Base-by-base conservation (phyloP, 2,329 filamentous ascomycete species). In the Diplocarpon rosae region DNA sequence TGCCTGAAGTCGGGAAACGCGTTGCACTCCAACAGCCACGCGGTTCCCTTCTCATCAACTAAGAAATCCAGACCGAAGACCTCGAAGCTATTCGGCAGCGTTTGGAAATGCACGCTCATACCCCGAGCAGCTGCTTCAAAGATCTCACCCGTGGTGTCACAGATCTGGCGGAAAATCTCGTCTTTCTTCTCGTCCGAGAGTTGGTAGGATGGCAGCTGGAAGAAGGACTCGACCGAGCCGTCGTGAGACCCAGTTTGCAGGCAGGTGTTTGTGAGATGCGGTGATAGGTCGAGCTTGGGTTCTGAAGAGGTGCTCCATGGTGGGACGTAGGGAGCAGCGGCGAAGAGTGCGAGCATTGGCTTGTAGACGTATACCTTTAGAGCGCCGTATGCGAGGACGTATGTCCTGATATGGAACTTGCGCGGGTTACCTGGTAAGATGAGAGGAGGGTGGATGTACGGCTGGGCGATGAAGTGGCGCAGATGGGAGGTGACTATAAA, bases 1-100 rank as follows among this genome's bases (percentile, higher is more conserved):
- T 96, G 90, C 59, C 76, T 80, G 60, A 96, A 96, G 66, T 98
- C 92, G 9, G 92, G 92, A 65, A 94, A 98, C 0, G 90, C 86
- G 68, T 98, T 98, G 28, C 94, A 76, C 68, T 98, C 92, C 45
- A 98, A 68, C 58, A 98, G 62, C 78, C 80, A 95, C 3, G 78
- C 75, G 3, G 59, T 70, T 0, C 78, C 80, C 8, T 62, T 57
- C 0, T 61, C 71, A 57, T 88, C 85, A 9, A 95, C 80, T 57
- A 98, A 63, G 60, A 92, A 98, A 62, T 98, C 92, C 34, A 96
- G 64, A 0, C 92, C 92, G 62, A 85, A 98, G 7, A 93, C 69
- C 68, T 98, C 92, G 60, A 96, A 96, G 0, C 83, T 85, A 62
- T 93, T 90, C 0, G 81, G 79, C 39, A 95, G 62, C 13, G 89